Percentiles rank a stretch among this genome's conserved stretches.
These are phyloP conservation scores for Leishmania amazonensis DNA, from an alignment of 208 protist genomes.

Conservation along the genomic window DNA sequence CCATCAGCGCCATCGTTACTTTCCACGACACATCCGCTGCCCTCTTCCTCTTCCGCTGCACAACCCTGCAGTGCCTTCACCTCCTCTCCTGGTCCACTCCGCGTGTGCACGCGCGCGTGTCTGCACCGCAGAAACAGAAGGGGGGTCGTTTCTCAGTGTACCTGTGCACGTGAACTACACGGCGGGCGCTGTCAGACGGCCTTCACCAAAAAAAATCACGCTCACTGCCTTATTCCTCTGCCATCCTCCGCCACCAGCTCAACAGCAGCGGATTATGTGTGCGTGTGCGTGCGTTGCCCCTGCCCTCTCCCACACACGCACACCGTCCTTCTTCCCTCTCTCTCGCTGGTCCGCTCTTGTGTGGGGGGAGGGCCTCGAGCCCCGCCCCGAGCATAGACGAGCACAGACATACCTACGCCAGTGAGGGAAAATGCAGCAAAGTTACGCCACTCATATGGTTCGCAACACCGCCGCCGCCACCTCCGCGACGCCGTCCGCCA, in stretches of 20 bases:
- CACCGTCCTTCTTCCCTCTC: background rate
- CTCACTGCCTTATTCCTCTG: background rate
- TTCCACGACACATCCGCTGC: no score
- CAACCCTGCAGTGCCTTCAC: no score
- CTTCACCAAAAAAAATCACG: background rate
- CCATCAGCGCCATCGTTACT: no score
- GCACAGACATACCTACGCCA: conserved; percentile 1
- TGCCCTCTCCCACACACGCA: background rate
- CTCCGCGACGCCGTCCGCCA: background rate
- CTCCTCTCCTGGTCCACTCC: no score
- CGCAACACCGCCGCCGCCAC: background rate
- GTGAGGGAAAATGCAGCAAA: background rate
- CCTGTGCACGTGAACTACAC: no score
- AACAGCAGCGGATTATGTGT: background rate
- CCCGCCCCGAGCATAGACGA: background rate
- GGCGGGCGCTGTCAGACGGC: background rate
- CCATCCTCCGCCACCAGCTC: background rate
- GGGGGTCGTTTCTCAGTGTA: no score
- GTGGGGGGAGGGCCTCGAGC: background rate
- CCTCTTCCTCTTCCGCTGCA: no score
- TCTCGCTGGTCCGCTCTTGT: background rate
- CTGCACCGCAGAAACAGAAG: no score
- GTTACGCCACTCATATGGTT: background rate
- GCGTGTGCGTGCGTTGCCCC: background rate
- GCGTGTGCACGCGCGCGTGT: no score